Base-by-base conservation (phyloP, 192 early-diverging fungal species). In the Coemansia sp. region DNA sequence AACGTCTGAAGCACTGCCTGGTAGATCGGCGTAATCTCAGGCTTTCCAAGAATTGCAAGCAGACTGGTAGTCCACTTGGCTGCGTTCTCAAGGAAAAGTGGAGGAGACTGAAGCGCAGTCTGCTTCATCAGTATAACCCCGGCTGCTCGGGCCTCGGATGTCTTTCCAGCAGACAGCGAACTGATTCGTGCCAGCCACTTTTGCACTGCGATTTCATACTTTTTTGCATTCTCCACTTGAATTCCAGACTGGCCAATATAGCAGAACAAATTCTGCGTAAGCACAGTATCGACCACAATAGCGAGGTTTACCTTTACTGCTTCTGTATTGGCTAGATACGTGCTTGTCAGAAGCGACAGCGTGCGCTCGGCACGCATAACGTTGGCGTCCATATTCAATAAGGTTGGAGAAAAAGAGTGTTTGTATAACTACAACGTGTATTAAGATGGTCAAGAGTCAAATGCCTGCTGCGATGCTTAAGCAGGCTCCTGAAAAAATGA, bases 101-200 rank as follows among this genome's bases (percentile, higher is more conserved):
- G 39, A 12, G 71, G 65, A 13, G 66, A 69, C 56, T 80, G 78
- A 17, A 66, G 57, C 12, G 72, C 64, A 12, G 78, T 80, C 34
- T 70, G 63, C 64, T 71, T 74, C 49, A 71, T 66, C 60, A 80
- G 39, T 19, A 80, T n/a, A 13, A 69, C 52, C 7, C 78, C 78
- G 1, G 68, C 78, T 48, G 70, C 41, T 13, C 78, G 67, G 54
- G 67, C 47, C 30, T 74, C 72, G 8, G 67, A 55, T n/a, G 67
- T 64, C 52, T 67, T 74, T 3, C 67, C 63, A 0, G 55, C 40
- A 2, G 58, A 45, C 46, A 80, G 53, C 39, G 71, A 74, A 54
- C 64, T 67, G 49, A 80, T 59, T 24, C 78, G 78, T 9, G 67
- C 60, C 24, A 71, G 23, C 78, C 78, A 80, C 42, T 74, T 73